Evolutionary conservation across 177 flowering plant species (phyloP).

Genomic region (Vitis hybrid): DNA sequence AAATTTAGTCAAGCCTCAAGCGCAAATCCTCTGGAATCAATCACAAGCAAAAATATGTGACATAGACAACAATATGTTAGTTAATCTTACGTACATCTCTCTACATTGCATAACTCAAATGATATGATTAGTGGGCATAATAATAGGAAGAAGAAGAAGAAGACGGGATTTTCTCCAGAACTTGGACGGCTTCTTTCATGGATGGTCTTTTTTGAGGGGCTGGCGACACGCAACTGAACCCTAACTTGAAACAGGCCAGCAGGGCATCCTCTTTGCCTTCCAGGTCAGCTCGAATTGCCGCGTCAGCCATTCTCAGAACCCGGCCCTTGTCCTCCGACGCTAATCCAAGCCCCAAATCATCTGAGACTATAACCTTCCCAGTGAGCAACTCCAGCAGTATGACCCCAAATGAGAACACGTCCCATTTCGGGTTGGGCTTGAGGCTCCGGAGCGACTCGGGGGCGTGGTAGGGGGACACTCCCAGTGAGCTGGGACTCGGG

Average conservation of each 20-base stretch:
- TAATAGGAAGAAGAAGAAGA: conserved; percentile 17
- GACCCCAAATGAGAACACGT: conserved; percentile 77
- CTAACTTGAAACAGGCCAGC: conserved; percentile 44
- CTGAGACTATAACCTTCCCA: conserved; percentile 47
- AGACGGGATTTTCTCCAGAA: conserved; percentile 49
- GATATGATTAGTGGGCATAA: conserved; percentile 21
- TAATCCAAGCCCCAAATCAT: conserved; percentile 43
- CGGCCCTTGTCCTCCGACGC: conserved; percentile 50
- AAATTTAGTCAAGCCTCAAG: neutral
- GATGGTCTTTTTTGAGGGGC: conserved; percentile 60
- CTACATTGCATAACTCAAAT: conserved; percentile 9
- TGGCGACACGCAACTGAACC: conserved; percentile 41
- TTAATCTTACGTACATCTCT: conserved; percentile 18
- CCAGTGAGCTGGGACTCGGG: conserved; percentile 42
- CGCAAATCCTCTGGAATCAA: neutral
- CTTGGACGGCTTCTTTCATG: conserved; percentile 59
- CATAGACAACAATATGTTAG: conserved; percentile 9
- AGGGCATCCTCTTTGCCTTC: conserved; percentile 58
- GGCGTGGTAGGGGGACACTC: conserved; percentile 69
- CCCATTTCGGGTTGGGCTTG: conserved; percentile 78
- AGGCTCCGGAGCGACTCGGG: conserved; percentile 75
- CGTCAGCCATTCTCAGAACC: conserved; percentile 55
- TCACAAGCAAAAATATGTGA: neutral
- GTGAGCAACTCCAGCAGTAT: conserved; percentile 70
- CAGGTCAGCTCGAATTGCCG: conserved; percentile 50